Base-by-base conservation (phyloP, 2,329 filamentous ascomycete genomes). In the Epichloe festucae region DNA sequence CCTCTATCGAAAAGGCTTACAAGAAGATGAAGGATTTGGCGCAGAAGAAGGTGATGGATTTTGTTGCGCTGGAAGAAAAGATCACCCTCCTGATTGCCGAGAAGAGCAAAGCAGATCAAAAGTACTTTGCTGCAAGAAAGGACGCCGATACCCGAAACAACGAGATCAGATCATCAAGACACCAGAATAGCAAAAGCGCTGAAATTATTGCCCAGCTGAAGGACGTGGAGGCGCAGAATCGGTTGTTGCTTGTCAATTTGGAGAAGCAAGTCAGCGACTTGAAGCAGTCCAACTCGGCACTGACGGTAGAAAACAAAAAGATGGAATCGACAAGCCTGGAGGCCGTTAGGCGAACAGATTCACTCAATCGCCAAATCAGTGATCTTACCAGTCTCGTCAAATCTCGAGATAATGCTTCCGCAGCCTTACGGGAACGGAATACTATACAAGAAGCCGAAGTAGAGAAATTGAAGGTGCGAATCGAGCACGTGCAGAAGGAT, bases 61-160 rank as follows among this genome's bases (percentile, higher is more conserved):
- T 87, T 49, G 73, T 76, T 5, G 74, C 77, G 4, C 72, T 89
- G 63, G 90, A 97, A 69, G 89, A 95, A 52, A 86, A 85, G 55
- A 74, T 91, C 39, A 72, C 80, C 17, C 74, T 86, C 23, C 71
- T 94, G 19, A 81, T 80, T 41, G 87, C 89, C 0, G 89, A 98
- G 68, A 98, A 98, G 72, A 83, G 85, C 57, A 97, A 96, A 68
- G 91, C 91, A 1, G 93, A 98, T 62, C 91, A 97, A 63, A 97
- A 97, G 68, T 98, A 95, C 65, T 97, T 97, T 66, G 88, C 87
- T 1, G 89, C 90, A 8, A 89, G 95, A 75, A 96, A 95, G 65
- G 85, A 90, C 59, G 94, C 91, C 63, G 91, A 97, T 62, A 84
- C 86, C 44, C 79, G 89, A 48, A 85, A 89, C 53, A 76, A 79